phyloP scores from a whole-genome alignment of 1,284 basidiomycete genomes.

The Ceratobasidium theobromae region DNA sequence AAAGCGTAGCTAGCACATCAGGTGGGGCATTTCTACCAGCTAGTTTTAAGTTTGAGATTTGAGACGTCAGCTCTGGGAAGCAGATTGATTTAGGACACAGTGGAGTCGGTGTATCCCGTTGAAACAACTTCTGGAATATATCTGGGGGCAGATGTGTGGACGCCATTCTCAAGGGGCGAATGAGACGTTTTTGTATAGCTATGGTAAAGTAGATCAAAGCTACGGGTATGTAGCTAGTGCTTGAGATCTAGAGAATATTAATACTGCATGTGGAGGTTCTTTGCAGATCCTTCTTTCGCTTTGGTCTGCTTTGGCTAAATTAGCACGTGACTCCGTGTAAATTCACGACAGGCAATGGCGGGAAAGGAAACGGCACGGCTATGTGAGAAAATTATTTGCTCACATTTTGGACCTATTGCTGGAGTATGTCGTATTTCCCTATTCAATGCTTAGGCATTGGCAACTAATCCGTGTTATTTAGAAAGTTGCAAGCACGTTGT shows the following conservation, averaged over 20 bases:
- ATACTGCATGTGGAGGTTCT: too few species aligned
- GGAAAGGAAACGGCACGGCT: slow-evolving; percentile 68
- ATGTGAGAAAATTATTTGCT: slow-evolving; percentile 72
- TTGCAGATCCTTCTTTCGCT: neutral
- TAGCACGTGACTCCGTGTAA: slow-evolving; percentile 25
- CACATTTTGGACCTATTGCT: slow-evolving; percentile 77
- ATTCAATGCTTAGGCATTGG: neutral
- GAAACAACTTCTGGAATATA: slow-evolving; percentile 12
- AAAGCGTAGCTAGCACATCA: neutral
- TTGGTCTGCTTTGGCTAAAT: neutral
- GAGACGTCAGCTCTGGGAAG: slow-evolving; percentile 2
- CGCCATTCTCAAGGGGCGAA: neutral
- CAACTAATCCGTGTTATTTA: slow-evolving; percentile 42
- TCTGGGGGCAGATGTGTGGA: slow-evolving; percentile 7
- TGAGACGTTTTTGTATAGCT: neutral
- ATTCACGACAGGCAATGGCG: slow-evolving; percentile 53
- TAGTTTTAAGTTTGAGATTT: slow-evolving; percentile 12
- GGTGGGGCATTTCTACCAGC: neutral
- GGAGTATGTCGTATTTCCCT: slow-evolving; percentile 53
- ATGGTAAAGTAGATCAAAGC: too few species aligned
- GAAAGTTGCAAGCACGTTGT: slow-evolving; percentile 80
- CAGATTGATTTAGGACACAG: neutral
- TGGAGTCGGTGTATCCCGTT: slow-evolving; percentile 3
- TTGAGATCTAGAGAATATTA: too few species aligned
- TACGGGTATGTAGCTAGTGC: too few species aligned